phyloP scores from a whole-genome alignment of 495 filamentous ascomycete genomes.

The Cladorrhinum samala region DNA sequence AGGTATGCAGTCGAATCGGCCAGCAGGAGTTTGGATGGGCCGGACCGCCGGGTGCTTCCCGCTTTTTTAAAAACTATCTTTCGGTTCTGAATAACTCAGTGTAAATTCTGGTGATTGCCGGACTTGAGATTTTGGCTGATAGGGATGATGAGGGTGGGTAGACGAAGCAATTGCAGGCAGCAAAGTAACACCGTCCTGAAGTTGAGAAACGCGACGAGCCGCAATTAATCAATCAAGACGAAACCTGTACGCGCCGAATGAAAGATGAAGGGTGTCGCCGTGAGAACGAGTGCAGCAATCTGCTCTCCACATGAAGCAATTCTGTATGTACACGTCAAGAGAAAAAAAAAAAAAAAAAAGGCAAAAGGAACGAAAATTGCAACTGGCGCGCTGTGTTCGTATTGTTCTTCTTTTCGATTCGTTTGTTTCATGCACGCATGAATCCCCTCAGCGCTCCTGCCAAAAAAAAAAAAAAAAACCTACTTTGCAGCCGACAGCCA shows the following conservation, averaged over 20 bases:
- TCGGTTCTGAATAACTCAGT: neutral
- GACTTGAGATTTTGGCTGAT: neutral
- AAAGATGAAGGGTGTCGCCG: neutral
- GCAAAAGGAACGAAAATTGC: neutral
- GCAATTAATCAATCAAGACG: neutral
- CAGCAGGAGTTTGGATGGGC: no score
- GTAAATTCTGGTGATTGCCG: no score
- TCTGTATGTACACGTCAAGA: neutral
- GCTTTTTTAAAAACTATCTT: neutral
- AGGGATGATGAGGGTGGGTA: neutral
- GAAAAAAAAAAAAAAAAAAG: neutral
- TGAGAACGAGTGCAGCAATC: no score
- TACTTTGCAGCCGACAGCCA: neutral
- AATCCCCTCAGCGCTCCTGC: neutral
- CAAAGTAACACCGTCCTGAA: neutral
- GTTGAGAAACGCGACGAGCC: neutral
- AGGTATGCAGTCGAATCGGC: no score
- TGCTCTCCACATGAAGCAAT: no score
- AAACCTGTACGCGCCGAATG: neutral
- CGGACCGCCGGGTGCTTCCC: neutral
- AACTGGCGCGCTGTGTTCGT: neutral
- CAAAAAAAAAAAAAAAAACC: no score
- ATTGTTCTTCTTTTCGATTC: neutral
- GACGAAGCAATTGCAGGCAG: no score
- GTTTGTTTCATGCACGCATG: neutral